A percentile compares a stretch with the other conserved stretches of the same genome.
Evolutionary conservation across 1,139 yeast species (phyloP).

Genomic region (Geotrichum australiense): DNA sequence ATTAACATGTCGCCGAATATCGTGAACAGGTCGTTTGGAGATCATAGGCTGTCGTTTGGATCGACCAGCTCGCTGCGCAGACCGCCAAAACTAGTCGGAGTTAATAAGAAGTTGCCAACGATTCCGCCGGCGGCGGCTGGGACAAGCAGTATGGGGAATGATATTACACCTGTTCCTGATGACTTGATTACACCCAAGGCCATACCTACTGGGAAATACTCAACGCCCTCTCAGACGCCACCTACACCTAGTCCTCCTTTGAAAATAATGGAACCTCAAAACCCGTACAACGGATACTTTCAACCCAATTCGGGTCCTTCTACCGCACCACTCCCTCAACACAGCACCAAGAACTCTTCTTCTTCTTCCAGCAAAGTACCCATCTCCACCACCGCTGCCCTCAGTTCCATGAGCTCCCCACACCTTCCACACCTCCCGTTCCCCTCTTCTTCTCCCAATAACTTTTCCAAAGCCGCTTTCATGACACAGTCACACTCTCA

Average conservation of each 20-base stretch:
- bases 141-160: too few species aligned
- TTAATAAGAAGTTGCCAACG: constrained; percentile 11
- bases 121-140: constrained; percentile 6
- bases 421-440: background rate
- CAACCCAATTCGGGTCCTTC: background rate
- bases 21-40: constrained; percentile 9
- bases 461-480: background rate
- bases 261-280: background rate
- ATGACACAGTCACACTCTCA: background rate
- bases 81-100: constrained; percentile 9
- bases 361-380: background rate
- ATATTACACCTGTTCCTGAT: background rate
- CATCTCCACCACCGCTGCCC: background rate
- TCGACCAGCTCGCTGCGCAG: constrained; percentile 5
- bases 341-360: background rate
- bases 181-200: constrained; percentile 4
- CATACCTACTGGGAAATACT: constrained; percentile 1
- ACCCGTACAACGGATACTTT: background rate
- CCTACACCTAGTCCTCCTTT: constrained; percentile 10
- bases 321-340: constrained; percentile 1
- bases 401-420: background rate
- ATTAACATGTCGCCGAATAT: background rate
- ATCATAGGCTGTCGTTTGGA: constrained; percentile 12
- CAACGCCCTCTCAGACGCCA: constrained; percentile 10
- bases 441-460: background rate